Evolutionary conservation across 768 basidiomycete genomes (phyloP).

Genomic region (Lactarius hatsudake): DNA sequence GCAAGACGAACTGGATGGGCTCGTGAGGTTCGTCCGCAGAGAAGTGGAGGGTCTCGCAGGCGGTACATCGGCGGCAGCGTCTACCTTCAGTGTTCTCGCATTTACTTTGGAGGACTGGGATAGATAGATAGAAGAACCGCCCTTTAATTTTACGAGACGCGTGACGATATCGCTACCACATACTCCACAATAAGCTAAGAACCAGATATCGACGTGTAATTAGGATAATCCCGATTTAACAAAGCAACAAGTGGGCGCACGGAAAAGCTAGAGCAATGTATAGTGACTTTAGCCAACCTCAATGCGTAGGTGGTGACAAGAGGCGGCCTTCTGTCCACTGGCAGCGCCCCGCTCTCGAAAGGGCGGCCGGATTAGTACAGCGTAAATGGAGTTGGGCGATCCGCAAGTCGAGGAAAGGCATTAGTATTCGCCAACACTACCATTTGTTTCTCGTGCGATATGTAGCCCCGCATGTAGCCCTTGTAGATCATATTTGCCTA

Average conservation of each 20-base stretch:
- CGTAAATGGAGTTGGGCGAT: slow-evolving; percentile 53
- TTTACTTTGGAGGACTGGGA: slow-evolving; percentile 84
- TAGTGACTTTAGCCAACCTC: neutral
- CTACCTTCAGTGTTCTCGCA: slow-evolving; percentile 67
- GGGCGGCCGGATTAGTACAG: slow-evolving; percentile 27
- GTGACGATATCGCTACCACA: neutral
- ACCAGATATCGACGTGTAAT: neutral
- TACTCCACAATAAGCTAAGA: neutral
- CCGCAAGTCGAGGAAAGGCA: slow-evolving; percentile 75
- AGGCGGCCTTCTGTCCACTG: neutral
- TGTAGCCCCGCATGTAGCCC: slow-evolving; percentile 91
- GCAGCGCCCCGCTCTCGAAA: neutral
- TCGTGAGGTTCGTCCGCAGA: slow-evolving; percentile 65
- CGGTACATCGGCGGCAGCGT: slow-evolving; percentile 55
- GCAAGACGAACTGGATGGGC: slow-evolving; percentile 64
- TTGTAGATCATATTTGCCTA: slow-evolving; percentile 96
- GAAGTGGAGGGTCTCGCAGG: slow-evolving; percentile 69
- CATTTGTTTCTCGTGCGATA: slow-evolving; percentile 93
- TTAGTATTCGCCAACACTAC: slow-evolving; percentile 81
- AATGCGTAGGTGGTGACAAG: neutral
- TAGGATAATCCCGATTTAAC: neutral
- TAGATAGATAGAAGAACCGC: slow-evolving; percentile 36
- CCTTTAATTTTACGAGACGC: neutral
- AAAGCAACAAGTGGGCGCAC: neutral
- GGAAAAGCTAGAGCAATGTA: neutral